phyloP scores from a whole-genome alignment of 2,329 filamentous ascomycete species.

The Beauveria pseudobassiana region DNA sequence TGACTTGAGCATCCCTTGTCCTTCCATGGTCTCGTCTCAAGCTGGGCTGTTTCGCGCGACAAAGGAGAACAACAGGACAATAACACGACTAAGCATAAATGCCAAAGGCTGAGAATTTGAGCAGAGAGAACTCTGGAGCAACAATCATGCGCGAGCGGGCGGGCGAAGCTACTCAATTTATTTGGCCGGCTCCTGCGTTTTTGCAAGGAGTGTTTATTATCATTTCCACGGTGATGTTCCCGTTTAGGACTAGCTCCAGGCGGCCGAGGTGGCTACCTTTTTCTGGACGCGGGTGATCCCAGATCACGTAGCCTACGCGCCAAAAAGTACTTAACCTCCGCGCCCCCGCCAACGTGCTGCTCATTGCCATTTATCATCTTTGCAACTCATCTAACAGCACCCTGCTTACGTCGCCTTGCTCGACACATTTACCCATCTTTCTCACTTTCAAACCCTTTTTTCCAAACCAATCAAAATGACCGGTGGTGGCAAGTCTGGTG shows the following conservation, averaged over 20 bases:
- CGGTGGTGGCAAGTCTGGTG: constrained; percentile 99
- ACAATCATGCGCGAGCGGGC: background rate
- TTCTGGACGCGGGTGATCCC: constrained; percentile 37
- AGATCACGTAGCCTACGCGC: constrained; percentile 36
- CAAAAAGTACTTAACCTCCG: constrained; percentile 51
- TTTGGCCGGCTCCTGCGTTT: background rate
- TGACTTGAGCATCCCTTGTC: background rate
- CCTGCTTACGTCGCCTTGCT: constrained; percentile 13
- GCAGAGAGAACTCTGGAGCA: background rate
- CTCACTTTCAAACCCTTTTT: constrained; percentile 22
- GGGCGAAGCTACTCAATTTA: constrained; percentile 4
- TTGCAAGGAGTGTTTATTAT: constrained; percentile 20
- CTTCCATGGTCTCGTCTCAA: background rate
- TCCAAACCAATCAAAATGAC: constrained; percentile 75
- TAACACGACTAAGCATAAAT: background rate
- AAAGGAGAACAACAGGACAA: background rate
- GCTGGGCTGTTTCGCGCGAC: background rate
- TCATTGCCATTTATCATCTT: constrained; percentile 31
- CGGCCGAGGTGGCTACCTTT: constrained; percentile 19
- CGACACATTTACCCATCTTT: constrained; percentile 11
- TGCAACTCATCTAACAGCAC: constrained; percentile 25
- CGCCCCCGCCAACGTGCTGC: constrained; percentile 34
- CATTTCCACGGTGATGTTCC: constrained; percentile 24
- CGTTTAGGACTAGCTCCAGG: constrained; percentile 24
- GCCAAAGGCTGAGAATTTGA: background rate